Conservation (phyloP, 2,329 filamentous ascomycete genomes). For the Hirsutella thompsonii region DNA sequence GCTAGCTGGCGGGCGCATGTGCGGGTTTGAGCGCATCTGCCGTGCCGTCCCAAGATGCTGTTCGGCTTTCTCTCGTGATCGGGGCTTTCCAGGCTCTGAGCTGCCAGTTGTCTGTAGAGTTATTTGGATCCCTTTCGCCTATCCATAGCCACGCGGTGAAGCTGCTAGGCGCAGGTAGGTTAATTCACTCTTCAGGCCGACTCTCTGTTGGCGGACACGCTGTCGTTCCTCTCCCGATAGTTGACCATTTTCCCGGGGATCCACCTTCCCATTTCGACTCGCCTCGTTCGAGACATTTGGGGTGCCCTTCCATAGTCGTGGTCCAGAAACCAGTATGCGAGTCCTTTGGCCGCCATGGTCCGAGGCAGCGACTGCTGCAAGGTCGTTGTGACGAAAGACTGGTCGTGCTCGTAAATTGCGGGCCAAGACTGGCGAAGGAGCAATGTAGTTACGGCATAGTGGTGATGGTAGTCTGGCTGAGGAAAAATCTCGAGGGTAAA, state of each 20-base stretch:
- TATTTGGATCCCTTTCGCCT: too few species aligned
- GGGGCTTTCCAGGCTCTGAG: too few species aligned
- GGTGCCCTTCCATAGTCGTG: slow-evolving; percentile 4
- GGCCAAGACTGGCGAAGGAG: slow-evolving; percentile 31
- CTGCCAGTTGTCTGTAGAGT: too few species aligned
- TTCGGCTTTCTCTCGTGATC: too few species aligned
- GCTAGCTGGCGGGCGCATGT: too few species aligned
- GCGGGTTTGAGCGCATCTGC: too few species aligned
- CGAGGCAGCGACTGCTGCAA: slow-evolving; percentile 26
- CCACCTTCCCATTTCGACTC: slow-evolving; percentile 10
- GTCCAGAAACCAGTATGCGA: slow-evolving; percentile 29
- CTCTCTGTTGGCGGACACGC: background rate
- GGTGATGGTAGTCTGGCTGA: slow-evolving; percentile 25
- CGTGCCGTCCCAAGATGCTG: too few species aligned
- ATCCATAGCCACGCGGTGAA: too few species aligned
- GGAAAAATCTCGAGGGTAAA: slow-evolving; percentile 30
- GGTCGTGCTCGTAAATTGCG: slow-evolving; percentile 13
- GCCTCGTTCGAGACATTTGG: slow-evolving; percentile 5
- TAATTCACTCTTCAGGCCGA: too few species aligned
- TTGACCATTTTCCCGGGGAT: slow-evolving; percentile 11
- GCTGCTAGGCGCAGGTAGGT: too few species aligned
- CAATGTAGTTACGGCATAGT: slow-evolving; percentile 18
- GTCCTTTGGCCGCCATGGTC: slow-evolving; percentile 21
- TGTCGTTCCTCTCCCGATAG: background rate
- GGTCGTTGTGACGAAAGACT: slow-evolving; percentile 21